Evolutionary conservation across 1,139 yeast genomes (phyloP).

Genomic region (Arxiozyma bovina): DNA sequence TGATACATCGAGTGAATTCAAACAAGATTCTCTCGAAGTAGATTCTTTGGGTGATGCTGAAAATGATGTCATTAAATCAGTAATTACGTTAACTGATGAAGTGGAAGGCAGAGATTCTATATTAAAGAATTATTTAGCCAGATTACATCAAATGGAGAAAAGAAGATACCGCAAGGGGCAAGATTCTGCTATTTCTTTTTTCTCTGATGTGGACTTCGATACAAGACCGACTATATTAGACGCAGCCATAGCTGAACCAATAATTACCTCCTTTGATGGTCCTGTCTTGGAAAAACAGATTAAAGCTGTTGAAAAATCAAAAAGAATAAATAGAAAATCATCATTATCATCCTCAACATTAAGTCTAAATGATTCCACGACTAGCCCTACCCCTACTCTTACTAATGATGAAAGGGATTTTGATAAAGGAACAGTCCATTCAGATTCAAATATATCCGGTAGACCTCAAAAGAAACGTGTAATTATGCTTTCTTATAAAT

Average conservation of each 20-base stretch:
- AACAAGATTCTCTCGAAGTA: not conserved
- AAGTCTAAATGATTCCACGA: not conserved
- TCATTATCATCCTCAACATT: not conserved
- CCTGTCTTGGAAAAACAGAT: constrained; percentile 11
- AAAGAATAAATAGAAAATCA: not conserved
- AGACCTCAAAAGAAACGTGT: not conserved
- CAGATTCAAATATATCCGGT: not conserved
- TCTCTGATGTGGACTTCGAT: constrained; percentile 16
- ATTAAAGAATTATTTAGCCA: constrained; percentile 9
- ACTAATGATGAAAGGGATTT: not conserved
- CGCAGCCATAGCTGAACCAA: constrained; percentile 8
- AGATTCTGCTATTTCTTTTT: constrained; percentile 11
- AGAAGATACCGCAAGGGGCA: constrained; percentile 7
- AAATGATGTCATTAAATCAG: not conserved
- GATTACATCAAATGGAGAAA: constrained; percentile 8
- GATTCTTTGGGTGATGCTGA: not conserved
- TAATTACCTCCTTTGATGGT: constrained; percentile 9
- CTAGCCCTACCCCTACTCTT: not conserved
- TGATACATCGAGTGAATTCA: not conserved
- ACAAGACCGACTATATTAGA: constrained; percentile 9
- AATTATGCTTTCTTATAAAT: constrained; percentile 1
- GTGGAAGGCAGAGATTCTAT: constrained; percentile 9
- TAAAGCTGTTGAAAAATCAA: constrained; percentile 6
- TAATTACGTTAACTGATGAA: constrained; percentile 9
- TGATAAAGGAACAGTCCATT: not conserved